These are phyloP conservation scores for Xylaria sp. DNA, from an alignment of 495 filamentous ascomycete genomes.

Conservation along the genomic window DNA sequence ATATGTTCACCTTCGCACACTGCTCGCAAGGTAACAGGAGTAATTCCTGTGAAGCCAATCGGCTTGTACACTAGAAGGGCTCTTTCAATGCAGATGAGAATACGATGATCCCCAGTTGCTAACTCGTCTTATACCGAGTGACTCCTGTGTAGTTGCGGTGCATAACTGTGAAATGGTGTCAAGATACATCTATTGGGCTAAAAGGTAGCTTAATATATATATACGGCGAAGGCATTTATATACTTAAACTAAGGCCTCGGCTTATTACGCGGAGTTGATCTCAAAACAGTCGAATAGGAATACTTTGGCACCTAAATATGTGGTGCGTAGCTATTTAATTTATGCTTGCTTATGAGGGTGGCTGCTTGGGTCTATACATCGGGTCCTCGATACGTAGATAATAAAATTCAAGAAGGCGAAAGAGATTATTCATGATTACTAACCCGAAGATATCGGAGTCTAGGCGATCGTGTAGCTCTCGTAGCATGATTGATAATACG, in stretches of 20 bases:
- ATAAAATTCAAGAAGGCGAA: neutral
- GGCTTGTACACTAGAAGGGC: neutral
- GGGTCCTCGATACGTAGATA: neutral
- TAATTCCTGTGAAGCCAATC: neutral
- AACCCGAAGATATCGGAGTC: neutral
- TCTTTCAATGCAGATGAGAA: neutral
- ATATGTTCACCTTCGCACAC: neutral
- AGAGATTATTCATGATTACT: neutral
- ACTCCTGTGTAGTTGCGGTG: neutral
- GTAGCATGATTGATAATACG: neutral
- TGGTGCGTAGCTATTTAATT: neutral
- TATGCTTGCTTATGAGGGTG: neutral
- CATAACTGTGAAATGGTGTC: neutral
- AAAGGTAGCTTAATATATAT: neutral
- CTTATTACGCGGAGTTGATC: neutral
- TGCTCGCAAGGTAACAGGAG: neutral
- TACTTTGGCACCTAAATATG: neutral
- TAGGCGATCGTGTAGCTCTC: neutral
- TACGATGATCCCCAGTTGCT: neutral
- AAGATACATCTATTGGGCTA: neutral
- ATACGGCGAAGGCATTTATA: neutral
- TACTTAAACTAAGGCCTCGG: neutral
- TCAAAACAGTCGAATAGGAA: neutral
- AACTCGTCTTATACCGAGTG: too few species aligned
- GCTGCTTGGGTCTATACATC: too few species aligned